phyloP scores from a whole-genome alignment of 2,329 filamentous ascomycete genomes.

The Botrytis aclada region DNA sequence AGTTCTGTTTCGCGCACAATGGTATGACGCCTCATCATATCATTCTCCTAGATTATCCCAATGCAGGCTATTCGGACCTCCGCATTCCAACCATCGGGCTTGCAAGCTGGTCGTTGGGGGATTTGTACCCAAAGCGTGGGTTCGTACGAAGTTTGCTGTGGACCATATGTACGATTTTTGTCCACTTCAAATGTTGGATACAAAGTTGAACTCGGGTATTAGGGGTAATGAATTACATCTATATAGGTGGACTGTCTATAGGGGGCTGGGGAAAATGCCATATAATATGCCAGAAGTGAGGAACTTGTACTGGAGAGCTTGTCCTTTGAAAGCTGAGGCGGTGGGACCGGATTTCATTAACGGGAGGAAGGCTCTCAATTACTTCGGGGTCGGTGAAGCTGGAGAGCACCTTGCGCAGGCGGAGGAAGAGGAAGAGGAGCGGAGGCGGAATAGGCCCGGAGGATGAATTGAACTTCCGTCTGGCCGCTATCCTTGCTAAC shows the following conservation, averaged over 20 bases:
- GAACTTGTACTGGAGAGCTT: not conserved
- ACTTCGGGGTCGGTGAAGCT: rapidly evolving
- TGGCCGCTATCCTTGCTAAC: not conserved
- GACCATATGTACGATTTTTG: not conserved
- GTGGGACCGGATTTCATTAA: not conserved
- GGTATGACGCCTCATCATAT: rapidly evolving
- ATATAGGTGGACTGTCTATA: not conserved
- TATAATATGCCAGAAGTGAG: not conserved
- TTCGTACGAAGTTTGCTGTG: not conserved
- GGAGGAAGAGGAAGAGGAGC: not conserved
- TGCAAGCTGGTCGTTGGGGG: not conserved
- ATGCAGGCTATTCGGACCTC: not conserved
- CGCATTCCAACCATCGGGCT: not conserved
- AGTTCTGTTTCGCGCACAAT: not conserved
- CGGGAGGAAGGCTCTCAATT: not conserved
- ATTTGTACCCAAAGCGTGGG: not conserved
- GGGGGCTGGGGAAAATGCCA: not conserved
- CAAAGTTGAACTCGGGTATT: not conserved
- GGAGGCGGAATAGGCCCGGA: too few relatives aligned
- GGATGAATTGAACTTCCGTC: not conserved
- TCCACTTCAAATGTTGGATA: not conserved
- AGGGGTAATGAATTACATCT: rapidly evolving
- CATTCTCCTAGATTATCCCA: not conserved
- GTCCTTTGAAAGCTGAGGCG: rapidly evolving
- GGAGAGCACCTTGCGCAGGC: not conserved